A percentile compares a stretch with the other conserved stretches of the same genome.
Conservation (phyloP, 768 basidiomycete species). For the Mycena vulgaris region DNA sequence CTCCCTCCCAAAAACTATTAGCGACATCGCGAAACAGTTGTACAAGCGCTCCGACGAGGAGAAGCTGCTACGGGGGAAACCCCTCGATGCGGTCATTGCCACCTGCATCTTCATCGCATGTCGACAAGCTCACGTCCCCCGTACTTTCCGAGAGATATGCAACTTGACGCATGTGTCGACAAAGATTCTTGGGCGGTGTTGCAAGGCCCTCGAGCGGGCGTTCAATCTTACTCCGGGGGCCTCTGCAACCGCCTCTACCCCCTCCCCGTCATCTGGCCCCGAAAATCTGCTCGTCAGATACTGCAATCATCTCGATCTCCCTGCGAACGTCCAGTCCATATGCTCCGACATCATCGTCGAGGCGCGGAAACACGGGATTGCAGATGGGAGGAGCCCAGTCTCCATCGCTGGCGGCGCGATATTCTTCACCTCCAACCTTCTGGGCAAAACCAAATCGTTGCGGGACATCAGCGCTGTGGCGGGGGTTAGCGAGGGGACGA, state of each 20-base stretch:
- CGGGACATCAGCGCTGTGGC: constrained; percentile 93
- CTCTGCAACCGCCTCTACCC: constrained; percentile 62
- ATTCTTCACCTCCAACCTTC: constrained; percentile 89
- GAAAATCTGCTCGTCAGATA: constrained; percentile 94
- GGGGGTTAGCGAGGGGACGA: constrained; percentile 96
- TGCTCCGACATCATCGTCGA: constrained; percentile 87
- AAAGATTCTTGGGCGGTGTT: constrained; percentile 95
- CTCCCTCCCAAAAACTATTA: constrained; percentile 92
- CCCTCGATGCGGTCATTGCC: constrained; percentile 93
- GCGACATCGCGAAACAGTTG: constrained; percentile 96
- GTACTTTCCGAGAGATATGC: constrained; percentile 97
- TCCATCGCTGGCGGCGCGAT: constrained; percentile 99
- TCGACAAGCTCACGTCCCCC: constrained; percentile 93
- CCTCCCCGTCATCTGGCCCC: constrained; percentile 75
- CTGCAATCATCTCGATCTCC: constrained; percentile 92
- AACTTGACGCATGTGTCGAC: constrained; percentile 95
- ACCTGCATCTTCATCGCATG: constrained; percentile 99
- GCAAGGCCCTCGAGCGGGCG: constrained; percentile 89
- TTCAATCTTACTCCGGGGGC: constrained; percentile 92
- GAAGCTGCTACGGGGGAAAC: constrained; percentile 92
- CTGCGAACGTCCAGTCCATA: constrained; percentile 85
- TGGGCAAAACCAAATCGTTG: constrained; percentile 81
- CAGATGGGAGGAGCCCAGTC: constrained; percentile 94
- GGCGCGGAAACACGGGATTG: constrained; percentile 87
- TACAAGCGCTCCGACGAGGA: constrained; percentile 99